A percentile compares a stretch with the other conserved stretches of the same genome.
Evolutionary conservation across 768 basidiomycete species (phyloP).

Genomic region (Pisolithus albus): DNA sequence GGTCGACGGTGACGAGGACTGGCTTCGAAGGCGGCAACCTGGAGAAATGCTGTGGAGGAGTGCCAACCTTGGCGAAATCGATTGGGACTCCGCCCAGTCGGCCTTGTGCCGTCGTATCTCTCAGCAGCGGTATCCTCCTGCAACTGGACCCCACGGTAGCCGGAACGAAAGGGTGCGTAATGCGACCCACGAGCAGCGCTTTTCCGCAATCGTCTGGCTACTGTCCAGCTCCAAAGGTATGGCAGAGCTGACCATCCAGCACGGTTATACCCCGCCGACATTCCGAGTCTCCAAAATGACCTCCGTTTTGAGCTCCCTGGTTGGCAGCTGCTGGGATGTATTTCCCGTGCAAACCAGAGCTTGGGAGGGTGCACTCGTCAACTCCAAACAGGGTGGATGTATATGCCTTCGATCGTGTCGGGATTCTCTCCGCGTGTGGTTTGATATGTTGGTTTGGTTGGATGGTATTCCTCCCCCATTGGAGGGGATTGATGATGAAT

Average conservation of each 20-base stretch:
- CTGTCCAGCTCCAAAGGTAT: not conserved
- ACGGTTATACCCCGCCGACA: not conserved
- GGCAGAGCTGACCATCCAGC: not conserved
- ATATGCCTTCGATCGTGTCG: not conserved
- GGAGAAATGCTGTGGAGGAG: too few species aligned
- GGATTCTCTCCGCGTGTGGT: not conserved
- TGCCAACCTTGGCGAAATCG: not conserved
- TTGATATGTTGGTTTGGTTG: not conserved
- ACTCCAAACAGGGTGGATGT: not conserved
- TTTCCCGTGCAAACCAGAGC: not conserved
- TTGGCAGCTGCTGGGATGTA: not conserved
- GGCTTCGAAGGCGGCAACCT: not conserved
- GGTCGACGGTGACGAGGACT: not conserved
- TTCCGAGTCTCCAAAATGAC: not conserved
- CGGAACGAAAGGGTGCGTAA: not conserved
- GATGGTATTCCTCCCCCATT: not conserved
- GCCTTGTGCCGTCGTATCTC: not conserved
- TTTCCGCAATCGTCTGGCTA: not conserved
- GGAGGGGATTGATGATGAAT: not conserved
- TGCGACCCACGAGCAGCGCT: not conserved
- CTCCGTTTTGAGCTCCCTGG: not conserved
- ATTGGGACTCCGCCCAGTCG: not conserved
- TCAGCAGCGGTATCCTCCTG: not conserved
- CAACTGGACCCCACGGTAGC: not conserved
- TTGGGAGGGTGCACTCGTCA: not conserved